A percentile compares a stretch with the other conserved stretches of the same genome.
Evolutionary conservation across 352 stramenopile species (phyloP).

Genomic region (Hyaloperonospora arabidopsidis): DNA sequence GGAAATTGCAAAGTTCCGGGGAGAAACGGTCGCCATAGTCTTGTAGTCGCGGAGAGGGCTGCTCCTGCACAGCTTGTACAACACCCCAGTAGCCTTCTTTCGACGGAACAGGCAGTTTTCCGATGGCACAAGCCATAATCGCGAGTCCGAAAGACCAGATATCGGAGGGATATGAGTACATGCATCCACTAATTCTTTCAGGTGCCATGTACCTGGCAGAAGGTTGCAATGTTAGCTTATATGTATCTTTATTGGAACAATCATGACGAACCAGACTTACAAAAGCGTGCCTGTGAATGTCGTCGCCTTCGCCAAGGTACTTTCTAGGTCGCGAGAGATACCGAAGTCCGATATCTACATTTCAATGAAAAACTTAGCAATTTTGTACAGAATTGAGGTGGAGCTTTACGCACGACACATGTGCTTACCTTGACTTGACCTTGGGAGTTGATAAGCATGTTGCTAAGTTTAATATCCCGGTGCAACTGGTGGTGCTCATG

Average conservation of each 20-base stretch:
- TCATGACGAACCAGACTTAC: constrained; percentile 30
- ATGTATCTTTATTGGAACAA: not conserved
- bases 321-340: constrained; percentile 75
- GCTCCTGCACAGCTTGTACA: constrained; percentile 73
- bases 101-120: constrained; percentile 71
- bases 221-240: constrained; percentile 4
- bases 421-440: constrained; percentile 56
- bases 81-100: constrained; percentile 87
- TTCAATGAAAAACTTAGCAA: not conserved
- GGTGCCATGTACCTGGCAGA: constrained; percentile 84
- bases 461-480: constrained; percentile 92
- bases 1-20: constrained; percentile 61
- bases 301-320: constrained; percentile 76
- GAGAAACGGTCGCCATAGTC: constrained; percentile 67
- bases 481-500: constrained; percentile 88
- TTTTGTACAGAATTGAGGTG: not conserved
- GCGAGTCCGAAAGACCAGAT: constrained; percentile 78
- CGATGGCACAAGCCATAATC: constrained; percentile 84
- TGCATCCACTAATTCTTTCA: constrained; percentile 87
- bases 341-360: constrained; percentile 77
- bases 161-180: constrained; percentile 84
- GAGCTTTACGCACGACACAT: not conserved
- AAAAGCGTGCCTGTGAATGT: constrained; percentile 88
- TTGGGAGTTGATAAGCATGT: constrained; percentile 88
- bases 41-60: constrained; percentile 53